Evolutionary conservation across 176 grass and related monocot species (phyloP), one percentile per base, ranked within the genome.

Genomic region (Carex littledalei): DNA sequence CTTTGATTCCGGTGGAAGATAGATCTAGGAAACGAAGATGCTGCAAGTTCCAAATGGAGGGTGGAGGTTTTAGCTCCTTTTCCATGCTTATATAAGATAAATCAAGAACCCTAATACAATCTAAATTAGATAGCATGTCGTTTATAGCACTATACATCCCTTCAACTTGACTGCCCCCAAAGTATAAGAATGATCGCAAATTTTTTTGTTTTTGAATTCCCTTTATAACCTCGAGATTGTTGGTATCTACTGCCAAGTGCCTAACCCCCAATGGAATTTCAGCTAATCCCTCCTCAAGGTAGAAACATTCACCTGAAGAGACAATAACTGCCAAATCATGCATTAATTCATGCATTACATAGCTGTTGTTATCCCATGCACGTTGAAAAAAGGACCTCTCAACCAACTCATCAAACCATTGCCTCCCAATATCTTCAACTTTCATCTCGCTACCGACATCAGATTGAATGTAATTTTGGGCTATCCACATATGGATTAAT

Each of bases 331-430:
- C 91, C 43, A 91, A 84, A 84, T 89, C 90, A 68, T 86, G 84
- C 88, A 91, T 86, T 74, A 89, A 62, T 59, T 89, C 82, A 92
- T 86, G 88, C 67, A 92, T 88, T 67, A 90, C 7, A 24, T 92
- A 87, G 55, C 54, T 79, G 8, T 73, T 70, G 72, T 66, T 80
- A 64, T 67, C 63, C 69, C 63, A 66, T 35, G 56, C 26, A 2
- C 3, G 41, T 24, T 92, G 91, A 72, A 92, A 87, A 49, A 92
- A 92, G 47, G 88, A 90, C 49, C 73, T 83, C 29, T 64, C 67
- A 83, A 88, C 81, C 50, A 92, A 73, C 45, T 92, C 52, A 83
- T 90, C 66, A 31, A 92, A 86, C 80, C 87, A 90, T n/a, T 88
- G 5, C 18, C 56, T 90, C 50, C 91, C 88, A 50, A 79, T 24